Evolutionary conservation across 352 stramenopile genomes (phyloP).

Genomic region (Thraustotheca clavata): DNA sequence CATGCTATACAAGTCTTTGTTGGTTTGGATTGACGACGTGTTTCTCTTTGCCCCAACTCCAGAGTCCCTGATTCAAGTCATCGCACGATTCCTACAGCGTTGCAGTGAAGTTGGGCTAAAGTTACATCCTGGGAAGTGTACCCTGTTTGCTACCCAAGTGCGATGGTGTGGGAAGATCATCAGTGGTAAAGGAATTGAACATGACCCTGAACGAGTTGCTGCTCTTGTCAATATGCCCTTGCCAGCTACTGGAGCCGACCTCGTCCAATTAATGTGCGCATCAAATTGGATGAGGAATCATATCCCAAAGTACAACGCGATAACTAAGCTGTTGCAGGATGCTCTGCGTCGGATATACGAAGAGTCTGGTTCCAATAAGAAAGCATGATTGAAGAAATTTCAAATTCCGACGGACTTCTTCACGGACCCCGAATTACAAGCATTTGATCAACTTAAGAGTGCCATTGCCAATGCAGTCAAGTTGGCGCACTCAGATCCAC

Average conservation of each 20-base stretch:
- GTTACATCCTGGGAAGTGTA: constrained; percentile 31
- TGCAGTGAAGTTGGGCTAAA: constrained; percentile 30
- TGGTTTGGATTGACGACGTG: constrained; percentile 3
- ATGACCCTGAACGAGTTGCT: neutral
- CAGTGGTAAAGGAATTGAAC: neutral
- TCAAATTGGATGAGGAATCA: constrained; percentile 1
- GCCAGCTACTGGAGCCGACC: neutral
- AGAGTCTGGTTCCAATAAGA: neutral
- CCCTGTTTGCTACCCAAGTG: constrained; percentile 23
- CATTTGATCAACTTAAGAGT: neutral
- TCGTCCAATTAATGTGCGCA: neutral
- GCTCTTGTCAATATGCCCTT: neutral
- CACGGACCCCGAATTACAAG: neutral
- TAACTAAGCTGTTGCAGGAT: neutral
- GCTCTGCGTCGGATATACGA: neutral
- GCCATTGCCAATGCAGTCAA: neutral
- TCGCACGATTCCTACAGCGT: constrained; percentile 7
- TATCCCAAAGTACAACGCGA: neutral
- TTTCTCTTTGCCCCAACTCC: neutral
- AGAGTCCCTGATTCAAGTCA: neutral
- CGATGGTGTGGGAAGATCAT: constrained; percentile 8
- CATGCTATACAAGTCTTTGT: neutral
- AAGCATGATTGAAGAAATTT: neutral
- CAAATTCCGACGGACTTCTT: neutral
- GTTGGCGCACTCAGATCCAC: neutral